Conservation (phyloP, 371 early-diverging fungal genomes). For the Mortierella sp. region DNA sequence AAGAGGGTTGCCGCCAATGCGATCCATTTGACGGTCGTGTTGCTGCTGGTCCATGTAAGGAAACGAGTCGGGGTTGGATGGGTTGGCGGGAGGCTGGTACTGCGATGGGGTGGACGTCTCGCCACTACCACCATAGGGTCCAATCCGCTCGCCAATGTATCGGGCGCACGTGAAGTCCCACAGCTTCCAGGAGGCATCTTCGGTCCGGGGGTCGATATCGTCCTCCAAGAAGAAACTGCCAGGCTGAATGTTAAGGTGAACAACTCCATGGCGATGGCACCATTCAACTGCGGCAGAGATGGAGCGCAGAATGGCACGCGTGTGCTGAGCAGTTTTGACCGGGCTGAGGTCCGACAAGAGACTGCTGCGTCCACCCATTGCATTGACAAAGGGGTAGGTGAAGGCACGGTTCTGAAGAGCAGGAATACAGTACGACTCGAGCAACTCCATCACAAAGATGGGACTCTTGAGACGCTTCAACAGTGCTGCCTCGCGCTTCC, state of each 20-base stretch:
- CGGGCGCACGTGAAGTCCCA: conserved; percentile 58
- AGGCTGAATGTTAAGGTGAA: conserved; percentile 54
- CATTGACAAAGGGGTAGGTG: conserved; percentile 52
- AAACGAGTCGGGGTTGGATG: conserved; percentile 24
- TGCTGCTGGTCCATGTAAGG: conserved; percentile 43
- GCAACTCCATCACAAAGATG: conserved; percentile 54
- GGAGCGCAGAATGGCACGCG: conserved; percentile 40
- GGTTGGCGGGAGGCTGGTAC: conserved; percentile 18
- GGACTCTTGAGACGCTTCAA: conserved; percentile 55
- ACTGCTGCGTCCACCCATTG: conserved; percentile 48
- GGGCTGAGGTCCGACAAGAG: conserved; percentile 41
- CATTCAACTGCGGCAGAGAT: conserved; percentile 53
- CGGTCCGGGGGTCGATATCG: conserved; percentile 40
- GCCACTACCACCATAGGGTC: conserved; percentile 43
- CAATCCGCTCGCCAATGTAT: conserved; percentile 55
- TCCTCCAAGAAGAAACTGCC: conserved; percentile 57
- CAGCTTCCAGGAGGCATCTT: conserved; percentile 56
- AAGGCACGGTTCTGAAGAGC: conserved; percentile 44
- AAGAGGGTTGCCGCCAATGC: conserved; percentile 50
- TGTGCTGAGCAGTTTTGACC: conserved; percentile 42
- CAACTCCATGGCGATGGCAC: conserved; percentile 56
- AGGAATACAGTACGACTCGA: conserved; percentile 54
- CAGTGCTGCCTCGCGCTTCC: conserved; percentile 57
- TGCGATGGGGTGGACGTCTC: not conserved
- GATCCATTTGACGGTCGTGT: conserved; percentile 32